These are phyloP conservation scores for Phenoliferia sp. DNA, from an alignment of 1,284 basidiomycete genomes.

Conservation along the genomic window DNA sequence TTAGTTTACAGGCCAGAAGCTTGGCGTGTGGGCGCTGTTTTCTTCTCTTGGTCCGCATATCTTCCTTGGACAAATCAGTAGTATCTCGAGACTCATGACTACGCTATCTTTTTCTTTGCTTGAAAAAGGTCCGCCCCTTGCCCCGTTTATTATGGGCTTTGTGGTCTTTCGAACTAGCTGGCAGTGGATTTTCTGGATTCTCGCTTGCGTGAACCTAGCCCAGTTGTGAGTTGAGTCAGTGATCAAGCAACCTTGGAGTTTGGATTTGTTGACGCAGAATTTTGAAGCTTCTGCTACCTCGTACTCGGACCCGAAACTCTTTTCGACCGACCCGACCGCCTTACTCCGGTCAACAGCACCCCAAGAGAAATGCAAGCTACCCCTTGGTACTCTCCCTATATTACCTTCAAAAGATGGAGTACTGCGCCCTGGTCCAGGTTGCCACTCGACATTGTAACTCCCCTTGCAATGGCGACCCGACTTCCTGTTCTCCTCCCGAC, in stretches of 20 bases:
- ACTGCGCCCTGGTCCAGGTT: slow-evolving; percentile 13
- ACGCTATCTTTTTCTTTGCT: no score
- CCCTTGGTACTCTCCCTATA: slow-evolving; percentile 17
- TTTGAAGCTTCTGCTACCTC: slow-evolving; percentile 9
- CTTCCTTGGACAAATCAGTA: neutral
- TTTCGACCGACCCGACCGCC: slow-evolving; percentile 18
- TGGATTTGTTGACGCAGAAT: neutral
- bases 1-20: no score
- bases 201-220: slow-evolving; percentile 14
- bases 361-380: neutral
- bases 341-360: neutral
- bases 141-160: slow-evolving; percentile 7
- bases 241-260: neutral
- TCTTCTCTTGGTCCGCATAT: slow-evolving; percentile 5
- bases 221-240: slow-evolving; percentile 8
- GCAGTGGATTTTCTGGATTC: slow-evolving; percentile 20
- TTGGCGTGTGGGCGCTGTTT: slow-evolving; percentile 26
- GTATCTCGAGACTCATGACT: neutral
- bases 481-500: slow-evolving; percentile 20
- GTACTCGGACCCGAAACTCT: slow-evolving; percentile 25
- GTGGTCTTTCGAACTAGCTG: slow-evolving; percentile 14
- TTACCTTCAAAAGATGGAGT: slow-evolving; percentile 16
- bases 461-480: slow-evolving; percentile 9
- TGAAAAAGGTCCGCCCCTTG: neutral
- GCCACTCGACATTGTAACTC: slow-evolving; percentile 14